Base-by-base conservation (phyloP, 1,284 basidiomycete species). In the Trichosporon inkin region DNA sequence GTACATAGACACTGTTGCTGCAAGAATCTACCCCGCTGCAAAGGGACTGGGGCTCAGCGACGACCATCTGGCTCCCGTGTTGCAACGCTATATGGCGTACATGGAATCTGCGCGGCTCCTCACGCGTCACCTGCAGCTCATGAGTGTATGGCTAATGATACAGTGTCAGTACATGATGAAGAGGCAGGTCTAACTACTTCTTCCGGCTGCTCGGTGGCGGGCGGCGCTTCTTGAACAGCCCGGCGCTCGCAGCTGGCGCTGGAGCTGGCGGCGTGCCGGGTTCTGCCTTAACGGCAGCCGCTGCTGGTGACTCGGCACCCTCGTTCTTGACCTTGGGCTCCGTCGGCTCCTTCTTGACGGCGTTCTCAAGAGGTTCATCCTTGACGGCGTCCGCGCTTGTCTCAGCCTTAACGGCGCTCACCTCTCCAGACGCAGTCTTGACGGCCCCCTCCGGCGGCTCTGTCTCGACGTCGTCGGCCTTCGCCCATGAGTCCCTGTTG, bases 221-320 rank as follows among this genome's bases (percentile, higher is more conserved):
- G 36, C 76, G 62, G n/a, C 78, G 72, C 62, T 79, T 78, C 66
- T 78, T 79, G 75, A 78, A 78, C 66, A 79, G 63, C 20, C 68
- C 67, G 5, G 56, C 53, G 3, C 61, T 58, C 14, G 62, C 54
- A 20, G 68, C 17, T 14, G 60, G 24, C 4, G 62, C 57, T 6
- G 67, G 16, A 8, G 55, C 49, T 13, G 38, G 20, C 13, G 38
- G 24, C 35, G 49, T 40, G 10, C 37, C 34, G 10, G 35, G 36
- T 40, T 62, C 59, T 13, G 63, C 40, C 61, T 70, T 68, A 53
- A 60, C 59, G 19, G 68, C 64, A 19, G 24, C 17, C n/a, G 32
- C 44, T 32, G 20, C 55, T 11, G 38, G 38, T 22, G 52, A 51
- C 22, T 37, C 38, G 2, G 40, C 41, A 7, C 37, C 19, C 11